Conservation (phyloP, 306 rosid species). For the Citrullus amarus region DNA sequence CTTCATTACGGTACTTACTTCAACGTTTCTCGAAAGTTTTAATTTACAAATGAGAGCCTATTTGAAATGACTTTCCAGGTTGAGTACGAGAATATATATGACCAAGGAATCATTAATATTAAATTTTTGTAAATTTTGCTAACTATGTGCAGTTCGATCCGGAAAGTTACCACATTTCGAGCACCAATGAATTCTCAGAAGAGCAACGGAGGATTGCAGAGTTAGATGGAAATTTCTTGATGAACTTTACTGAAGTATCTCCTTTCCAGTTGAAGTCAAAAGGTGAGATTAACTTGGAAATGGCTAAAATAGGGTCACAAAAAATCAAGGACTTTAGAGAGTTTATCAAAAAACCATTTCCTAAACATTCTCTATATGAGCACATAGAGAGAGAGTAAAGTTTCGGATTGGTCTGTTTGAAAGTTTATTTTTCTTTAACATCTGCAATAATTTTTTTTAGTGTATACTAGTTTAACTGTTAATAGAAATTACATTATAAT, state of each 20-base stretch:
- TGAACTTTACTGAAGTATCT: background rate
- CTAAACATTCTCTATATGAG: background rate
- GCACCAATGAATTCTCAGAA: conserved; percentile 14
- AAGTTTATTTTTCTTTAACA: background rate
- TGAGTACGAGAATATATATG: no score
- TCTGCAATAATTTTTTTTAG: no score
- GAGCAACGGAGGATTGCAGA: conserved; percentile 18
- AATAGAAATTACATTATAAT: no score
- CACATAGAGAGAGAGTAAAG: background rate
- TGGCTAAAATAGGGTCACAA: background rate
- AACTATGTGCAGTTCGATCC: conserved; percentile 37
- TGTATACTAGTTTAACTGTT: no score
- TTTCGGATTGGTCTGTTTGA: background rate
- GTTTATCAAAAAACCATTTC: background rate
- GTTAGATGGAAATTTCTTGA: conserved; percentile 25
- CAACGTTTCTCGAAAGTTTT: background rate
- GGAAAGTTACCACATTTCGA: conserved; percentile 14
- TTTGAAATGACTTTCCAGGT: background rate
- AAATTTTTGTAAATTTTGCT: background rate
- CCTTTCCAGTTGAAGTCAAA: background rate
- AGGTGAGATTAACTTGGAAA: background rate
- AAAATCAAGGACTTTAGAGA: background rate
- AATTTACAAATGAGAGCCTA: background rate
- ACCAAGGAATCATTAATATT: no score
- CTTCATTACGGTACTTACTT: conserved; percentile 24